Evolutionary conservation across 2,329 filamentous ascomycete species (phyloP).

Genomic region (Aspergillus latus): DNA sequence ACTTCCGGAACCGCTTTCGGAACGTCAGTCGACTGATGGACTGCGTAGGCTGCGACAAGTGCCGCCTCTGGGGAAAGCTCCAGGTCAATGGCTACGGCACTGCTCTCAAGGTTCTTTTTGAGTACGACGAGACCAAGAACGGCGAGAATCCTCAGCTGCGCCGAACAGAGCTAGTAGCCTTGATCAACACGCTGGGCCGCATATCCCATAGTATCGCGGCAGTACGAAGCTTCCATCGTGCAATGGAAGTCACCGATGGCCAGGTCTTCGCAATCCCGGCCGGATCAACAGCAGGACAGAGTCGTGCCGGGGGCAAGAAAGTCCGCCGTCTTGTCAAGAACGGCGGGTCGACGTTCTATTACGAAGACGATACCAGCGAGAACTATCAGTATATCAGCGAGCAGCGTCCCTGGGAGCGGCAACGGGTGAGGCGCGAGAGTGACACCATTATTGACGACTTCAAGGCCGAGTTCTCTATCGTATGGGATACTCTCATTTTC

Average conservation of each 20-base stretch:
- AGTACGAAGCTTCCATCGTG: constrained; percentile 67
- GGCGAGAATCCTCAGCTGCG: constrained; percentile 69
- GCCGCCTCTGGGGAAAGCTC: constrained; percentile 94
- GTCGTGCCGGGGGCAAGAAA: constrained; percentile 18
- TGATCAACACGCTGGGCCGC: constrained; percentile 90
- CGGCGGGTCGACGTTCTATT: constrained; percentile 36
- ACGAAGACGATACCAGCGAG: constrained; percentile 42
- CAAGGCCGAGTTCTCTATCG: constrained; percentile 61
- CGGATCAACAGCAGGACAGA: constrained; percentile 28
- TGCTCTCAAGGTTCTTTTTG: constrained; percentile 92
- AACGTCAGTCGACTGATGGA: constrained; percentile 98
- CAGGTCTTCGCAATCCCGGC: constrained; percentile 31
- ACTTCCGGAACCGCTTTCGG: constrained; percentile 95
- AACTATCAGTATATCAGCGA: constrained; percentile 38
- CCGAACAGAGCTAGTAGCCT: constrained; percentile 86
- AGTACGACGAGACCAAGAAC: constrained; percentile 71
- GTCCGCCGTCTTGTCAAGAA: constrained; percentile 31
- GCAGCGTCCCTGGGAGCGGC: constrained; percentile 35
- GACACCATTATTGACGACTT: constrained; percentile 59
- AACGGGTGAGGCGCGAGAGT: constrained; percentile 30
- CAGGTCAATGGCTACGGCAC: constrained; percentile 94
- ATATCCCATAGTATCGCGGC: constrained; percentile 78
- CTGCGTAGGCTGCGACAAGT: constrained; percentile 98
- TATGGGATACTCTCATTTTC: constrained; percentile 63
- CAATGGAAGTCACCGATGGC: constrained; percentile 41